Conservation (phyloP, 2,329 filamentous ascomycete genomes). For the Ophiostoma fasciatum region DNA sequence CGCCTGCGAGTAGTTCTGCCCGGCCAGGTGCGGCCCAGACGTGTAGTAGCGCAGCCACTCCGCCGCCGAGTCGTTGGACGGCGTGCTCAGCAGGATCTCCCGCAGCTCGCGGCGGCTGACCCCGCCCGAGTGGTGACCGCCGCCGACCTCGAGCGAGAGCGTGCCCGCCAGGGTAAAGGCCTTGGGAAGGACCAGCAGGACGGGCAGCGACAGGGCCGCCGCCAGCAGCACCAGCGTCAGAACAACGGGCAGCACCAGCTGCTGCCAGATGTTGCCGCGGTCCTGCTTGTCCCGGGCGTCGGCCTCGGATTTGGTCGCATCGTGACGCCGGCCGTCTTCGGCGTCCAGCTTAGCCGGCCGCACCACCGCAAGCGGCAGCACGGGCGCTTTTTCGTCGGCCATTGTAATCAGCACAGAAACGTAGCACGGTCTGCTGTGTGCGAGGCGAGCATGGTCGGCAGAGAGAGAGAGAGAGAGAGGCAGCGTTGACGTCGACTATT, state of each 20-base stretch:
- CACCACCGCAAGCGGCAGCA: conserved; percentile 18
- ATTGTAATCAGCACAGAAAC: too few species aligned
- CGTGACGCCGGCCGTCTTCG: conserved; percentile 2
- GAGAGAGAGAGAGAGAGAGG: too few species aligned
- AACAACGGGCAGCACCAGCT: background rate
- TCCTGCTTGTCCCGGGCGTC: background rate
- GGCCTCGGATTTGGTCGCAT: background rate
- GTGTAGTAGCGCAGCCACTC: conserved; percentile 73
- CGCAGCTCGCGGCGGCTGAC: conserved; percentile 37
- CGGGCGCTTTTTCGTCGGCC: conserved; percentile 46
- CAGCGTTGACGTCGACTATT: too few species aligned
- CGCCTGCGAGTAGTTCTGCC: conserved; percentile 59
- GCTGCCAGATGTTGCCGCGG: background rate
- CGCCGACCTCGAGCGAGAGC: conserved; percentile 2
- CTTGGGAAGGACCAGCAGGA: background rate
- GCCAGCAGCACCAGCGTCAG: conserved; percentile 3
- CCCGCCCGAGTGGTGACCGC: background rate
- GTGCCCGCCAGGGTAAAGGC: conserved; percentile 1
- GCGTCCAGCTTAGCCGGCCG: conserved; percentile 4
- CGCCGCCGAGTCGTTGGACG: conserved; percentile 38
- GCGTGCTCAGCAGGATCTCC: conserved; percentile 41
- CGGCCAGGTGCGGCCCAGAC: conserved; percentile 58
- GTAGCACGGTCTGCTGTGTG: too few species aligned
- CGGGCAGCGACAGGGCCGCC: conserved; percentile 2
- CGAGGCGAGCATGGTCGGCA: too few species aligned